These are phyloP conservation scores for Claviceps sp. DNA, from an alignment of 2,329 filamentous ascomycete species.

Conservation along the genomic window DNA sequence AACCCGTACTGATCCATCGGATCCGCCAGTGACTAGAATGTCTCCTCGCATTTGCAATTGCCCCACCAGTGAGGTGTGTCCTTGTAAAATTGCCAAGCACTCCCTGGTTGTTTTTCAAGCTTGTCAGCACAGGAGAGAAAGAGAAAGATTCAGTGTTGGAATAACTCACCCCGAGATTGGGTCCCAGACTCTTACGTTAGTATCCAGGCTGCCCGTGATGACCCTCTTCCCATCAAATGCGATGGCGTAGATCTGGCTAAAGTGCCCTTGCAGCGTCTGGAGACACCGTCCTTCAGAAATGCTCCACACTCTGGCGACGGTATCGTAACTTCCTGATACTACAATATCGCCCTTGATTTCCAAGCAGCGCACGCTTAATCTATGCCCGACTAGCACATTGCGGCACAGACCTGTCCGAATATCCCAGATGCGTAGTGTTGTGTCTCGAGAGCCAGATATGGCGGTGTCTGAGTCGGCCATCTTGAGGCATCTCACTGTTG, in stretches of 20 bases:
- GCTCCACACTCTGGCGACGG: slow-evolving; percentile 92
- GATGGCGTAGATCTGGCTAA: slow-evolving; percentile 97
- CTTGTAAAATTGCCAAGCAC: slow-evolving; percentile 84
- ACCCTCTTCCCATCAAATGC: slow-evolving; percentile 91
- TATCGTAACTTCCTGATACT: slow-evolving; percentile 97
- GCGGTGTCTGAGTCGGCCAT: slow-evolving; percentile 92
- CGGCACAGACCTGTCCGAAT: slow-evolving; percentile 76
- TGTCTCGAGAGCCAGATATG: slow-evolving; percentile 92
- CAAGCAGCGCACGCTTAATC: slow-evolving; percentile 86
- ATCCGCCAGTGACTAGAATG: slow-evolving; percentile 89
- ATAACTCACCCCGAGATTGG: slow-evolving; percentile 61
- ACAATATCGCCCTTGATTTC: slow-evolving; percentile 95
- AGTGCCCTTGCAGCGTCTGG: slow-evolving; percentile 82
- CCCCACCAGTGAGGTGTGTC: slow-evolving; percentile 91
- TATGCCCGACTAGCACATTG: slow-evolving; percentile 86
- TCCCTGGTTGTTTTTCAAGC: slow-evolving; percentile 29
- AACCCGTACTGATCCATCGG: slow-evolving; percentile 88
- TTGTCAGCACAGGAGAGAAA: not conserved
- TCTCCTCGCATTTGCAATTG: slow-evolving; percentile 93
- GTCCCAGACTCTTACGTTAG: slow-evolving; percentile 95
- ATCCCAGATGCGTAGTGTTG: slow-evolving; percentile 90
- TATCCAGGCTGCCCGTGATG: slow-evolving; percentile 90
- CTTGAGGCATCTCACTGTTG: slow-evolving; percentile 90
- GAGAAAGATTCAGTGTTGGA: not conserved
- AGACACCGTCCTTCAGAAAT: slow-evolving; percentile 91